phyloP scores from a whole-genome alignment of 2,329 filamentous ascomycete species.

The Bisporella sp. region DNA sequence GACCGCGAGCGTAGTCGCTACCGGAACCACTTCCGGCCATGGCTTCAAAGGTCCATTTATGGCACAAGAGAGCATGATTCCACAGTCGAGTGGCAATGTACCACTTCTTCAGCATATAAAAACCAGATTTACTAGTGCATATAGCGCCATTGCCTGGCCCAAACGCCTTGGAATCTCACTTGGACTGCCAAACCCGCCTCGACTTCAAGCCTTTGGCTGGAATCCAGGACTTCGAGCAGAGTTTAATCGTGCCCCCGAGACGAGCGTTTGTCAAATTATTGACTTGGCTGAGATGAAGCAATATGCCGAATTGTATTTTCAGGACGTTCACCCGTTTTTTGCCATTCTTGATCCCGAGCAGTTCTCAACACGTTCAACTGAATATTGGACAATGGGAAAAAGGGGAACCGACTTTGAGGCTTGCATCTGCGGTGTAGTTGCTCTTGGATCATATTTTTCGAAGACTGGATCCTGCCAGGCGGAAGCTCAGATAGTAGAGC shows the following conservation, averaged over 20 bases:
- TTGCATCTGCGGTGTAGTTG: constrained; percentile 26
- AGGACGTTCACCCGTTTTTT: constrained; percentile 27
- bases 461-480: neutral
- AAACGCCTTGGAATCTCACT: constrained; percentile 26
- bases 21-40: too few relatives aligned
- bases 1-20: too few relatives aligned
- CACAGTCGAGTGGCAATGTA: neutral
- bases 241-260: constrained; percentile 13
- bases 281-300: constrained; percentile 20
- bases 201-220: constrained; percentile 31
- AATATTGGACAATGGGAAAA: constrained; percentile 26
- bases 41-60: neutral
- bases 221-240: constrained; percentile 28
- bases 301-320: constrained; percentile 25
- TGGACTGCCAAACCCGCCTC: constrained; percentile 26
- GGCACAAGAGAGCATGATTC: neutral
- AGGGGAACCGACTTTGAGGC: constrained; percentile 28
- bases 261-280: constrained; percentile 19
- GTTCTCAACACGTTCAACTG: constrained; percentile 17
- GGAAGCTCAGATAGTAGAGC: constrained; percentile 22
- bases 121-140: constrained; percentile 17
- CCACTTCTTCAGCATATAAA: neutral
- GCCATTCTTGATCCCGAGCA: constrained; percentile 25
- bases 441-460: constrained; percentile 28
- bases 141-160: constrained; percentile 29